Evolutionary conservation across 78 protist genomes (phyloP), one percentile per base, ranked within the genome.

Genomic region (Cavenderia fasciculata): DNA sequence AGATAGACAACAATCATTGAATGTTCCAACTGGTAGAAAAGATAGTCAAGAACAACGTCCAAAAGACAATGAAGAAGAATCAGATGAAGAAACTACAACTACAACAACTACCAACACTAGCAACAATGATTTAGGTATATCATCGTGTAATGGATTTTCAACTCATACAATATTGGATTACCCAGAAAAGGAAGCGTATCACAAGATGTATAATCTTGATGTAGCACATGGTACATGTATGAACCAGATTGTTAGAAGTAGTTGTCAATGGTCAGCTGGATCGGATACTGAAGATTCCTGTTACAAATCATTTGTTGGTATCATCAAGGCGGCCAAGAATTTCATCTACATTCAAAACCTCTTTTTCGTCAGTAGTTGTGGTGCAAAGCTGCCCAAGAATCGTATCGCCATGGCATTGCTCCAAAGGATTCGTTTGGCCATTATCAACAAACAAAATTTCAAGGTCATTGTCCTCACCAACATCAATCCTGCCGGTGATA

Each of bases 291-390:
- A 79, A 41, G 62, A 46, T 40, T 74, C 91, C 36, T 59, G 92
- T 33, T 86, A 93, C 10, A 92, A 78, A 31, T 90, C 95, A 2
- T 87, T 63, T 38, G 16, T 92, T 4, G 23, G 11, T n/a, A 36
- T 85, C 40, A 94, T 94, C 41, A 51, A 16, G 36, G 33, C n/a
- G 43, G 43, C 95, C n/a, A 51, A 78, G 31, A 76, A 89, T 46
- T 94, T 86, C 57, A 31, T 94, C 11, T 92, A 94, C 16, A 92
- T 94, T 31, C 95, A 92, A 59, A 62, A 87, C 27, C 93, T 92
- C 34, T 95, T 86, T 29, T 92, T 95, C 47, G 76, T 92, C 4
- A 79, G 87, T n/a, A 23, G 49, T 12, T 69, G 86, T 69, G 86
- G 89, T 51, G 87, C 86, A 14, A 66, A 52, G 4, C 36, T 70